Evolutionary conservation across 2,329 filamentous ascomycete species (phyloP).

Genomic region (Penicillium sumatraense): DNA sequence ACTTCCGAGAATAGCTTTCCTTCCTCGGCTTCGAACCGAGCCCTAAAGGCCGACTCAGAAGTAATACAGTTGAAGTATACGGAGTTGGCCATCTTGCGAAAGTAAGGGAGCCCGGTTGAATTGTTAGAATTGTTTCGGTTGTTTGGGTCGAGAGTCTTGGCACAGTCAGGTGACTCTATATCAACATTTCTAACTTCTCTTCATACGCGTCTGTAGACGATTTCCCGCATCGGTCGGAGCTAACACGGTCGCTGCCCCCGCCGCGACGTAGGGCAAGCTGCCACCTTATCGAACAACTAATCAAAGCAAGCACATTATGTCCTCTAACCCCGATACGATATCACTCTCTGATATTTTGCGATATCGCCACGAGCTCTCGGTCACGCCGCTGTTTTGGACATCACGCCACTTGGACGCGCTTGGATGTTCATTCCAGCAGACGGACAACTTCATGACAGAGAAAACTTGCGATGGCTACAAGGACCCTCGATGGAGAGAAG

Average conservation of each 20-base stretch:
- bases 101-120: not conserved
- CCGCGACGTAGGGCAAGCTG: constrained; percentile 17
- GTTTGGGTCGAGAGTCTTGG: too few relatives aligned
- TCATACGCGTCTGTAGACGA: not conserved
- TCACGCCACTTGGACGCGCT: constrained; percentile 17
- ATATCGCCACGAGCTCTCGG: constrained; percentile 2
- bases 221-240: not conserved
- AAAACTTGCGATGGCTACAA: not conserved
- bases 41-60: constrained; percentile 6
- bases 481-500: not conserved
- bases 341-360: constrained; percentile 7
- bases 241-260: not conserved
- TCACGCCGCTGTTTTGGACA: constrained; percentile 13
- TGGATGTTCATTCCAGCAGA: constrained; percentile 15
- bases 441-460: not conserved
- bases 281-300: not conserved
- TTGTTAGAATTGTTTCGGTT: not conserved
- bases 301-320: constrained; percentile 5
- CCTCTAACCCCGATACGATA: not conserved
- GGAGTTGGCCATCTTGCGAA: too few relatives aligned
- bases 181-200: not conserved
- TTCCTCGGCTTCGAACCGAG: constrained; percentile 1
- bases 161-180: not conserved
- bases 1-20: constrained; percentile 2
- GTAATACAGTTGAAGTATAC: constrained; percentile 7